phyloP scores from a whole-genome alignment of 1,284 basidiomycete genomes.

The Volvariella surrecta region DNA sequence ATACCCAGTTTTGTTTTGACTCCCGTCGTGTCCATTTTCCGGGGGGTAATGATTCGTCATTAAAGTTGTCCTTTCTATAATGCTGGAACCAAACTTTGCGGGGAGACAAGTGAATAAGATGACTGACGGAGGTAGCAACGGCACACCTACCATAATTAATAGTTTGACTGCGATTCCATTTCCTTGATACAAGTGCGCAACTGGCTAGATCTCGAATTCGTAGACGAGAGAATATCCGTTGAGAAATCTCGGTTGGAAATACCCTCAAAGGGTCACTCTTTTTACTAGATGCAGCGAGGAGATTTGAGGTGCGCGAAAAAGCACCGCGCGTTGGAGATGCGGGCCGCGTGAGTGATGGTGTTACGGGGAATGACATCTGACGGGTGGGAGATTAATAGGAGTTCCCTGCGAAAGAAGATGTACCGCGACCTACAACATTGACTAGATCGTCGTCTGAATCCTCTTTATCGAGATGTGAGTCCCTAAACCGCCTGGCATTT shows the following conservation, averaged over 20 bases:
- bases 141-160: slow-evolving; percentile 73
- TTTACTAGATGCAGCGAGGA: slow-evolving; percentile 20
- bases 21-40: slow-evolving; percentile 84
- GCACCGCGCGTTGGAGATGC: slow-evolving; percentile 49
- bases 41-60: slow-evolving; percentile 64
- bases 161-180: slow-evolving; percentile 83
- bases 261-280: slow-evolving; percentile 54
- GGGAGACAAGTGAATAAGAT: slow-evolving; percentile 5
- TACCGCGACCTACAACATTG: slow-evolving; percentile 50
- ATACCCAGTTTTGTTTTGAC: slow-evolving; percentile 79
- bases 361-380: slow-evolving; percentile 62
- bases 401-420: slow-evolving; percentile 1
- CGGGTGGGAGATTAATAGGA: slow-evolving; percentile 7
- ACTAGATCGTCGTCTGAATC: slow-evolving; percentile 69
- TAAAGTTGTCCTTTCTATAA: slow-evolving; percentile 72
- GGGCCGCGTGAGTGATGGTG: slow-evolving; percentile 56
- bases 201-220: slow-evolving; percentile 61
- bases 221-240: slow-evolving; percentile 65
- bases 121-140: background rate
- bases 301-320: slow-evolving; percentile 33
- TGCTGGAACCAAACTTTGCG: slow-evolving; percentile 83
- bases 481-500: slow-evolving; percentile 17
- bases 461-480: slow-evolving; percentile 27
- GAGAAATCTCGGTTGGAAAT: slow-evolving; percentile 74
- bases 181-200: slow-evolving; percentile 73